A percentile compares a stretch with the other conserved stretches of the same genome.
Conservation (phyloP, 768 basidiomycete genomes). For the Suillus lakei region DNA sequence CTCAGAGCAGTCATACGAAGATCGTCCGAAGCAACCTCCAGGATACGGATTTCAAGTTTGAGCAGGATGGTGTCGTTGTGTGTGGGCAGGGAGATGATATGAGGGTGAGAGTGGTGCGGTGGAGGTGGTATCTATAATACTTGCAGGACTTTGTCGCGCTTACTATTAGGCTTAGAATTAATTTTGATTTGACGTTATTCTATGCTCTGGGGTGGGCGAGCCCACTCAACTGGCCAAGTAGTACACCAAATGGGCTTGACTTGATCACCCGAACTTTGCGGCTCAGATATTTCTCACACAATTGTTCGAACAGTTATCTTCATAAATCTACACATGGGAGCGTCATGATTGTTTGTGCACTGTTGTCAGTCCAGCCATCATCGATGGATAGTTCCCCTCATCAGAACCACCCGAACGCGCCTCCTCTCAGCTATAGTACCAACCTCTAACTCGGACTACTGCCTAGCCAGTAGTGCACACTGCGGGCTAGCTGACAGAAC, state of each 20-base stretch:
- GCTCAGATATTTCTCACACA: too few species aligned
- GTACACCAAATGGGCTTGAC: background rate
- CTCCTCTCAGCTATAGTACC: too few species aligned
- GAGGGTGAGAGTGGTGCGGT: conserved; percentile 30
- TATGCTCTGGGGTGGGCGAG: background rate
- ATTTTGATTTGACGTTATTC: background rate
- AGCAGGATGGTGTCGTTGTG: conserved; percentile 24
- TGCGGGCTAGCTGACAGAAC: too few species aligned
- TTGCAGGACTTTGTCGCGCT: background rate
- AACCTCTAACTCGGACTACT: too few species aligned
- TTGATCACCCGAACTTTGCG: background rate
- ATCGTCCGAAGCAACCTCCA: conserved; percentile 22
- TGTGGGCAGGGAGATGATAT: conserved; percentile 12
- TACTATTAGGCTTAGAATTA: background rate
- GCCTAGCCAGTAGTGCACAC: too few species aligned
- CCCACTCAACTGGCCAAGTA: background rate
- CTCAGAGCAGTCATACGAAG: conserved; percentile 3
- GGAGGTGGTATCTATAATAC: conserved; percentile 27
- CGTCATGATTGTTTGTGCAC: too few species aligned
- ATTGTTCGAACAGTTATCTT: too few species aligned
- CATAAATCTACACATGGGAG: too few species aligned
- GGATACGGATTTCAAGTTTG: conserved; percentile 27
- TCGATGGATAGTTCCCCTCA: too few species aligned
- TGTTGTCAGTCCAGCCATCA: too few species aligned
- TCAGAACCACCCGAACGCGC: too few species aligned